Evolutionary conservation across 208 protist genomes (phyloP).

Genomic region (Leishmania aethiopica): DNA sequence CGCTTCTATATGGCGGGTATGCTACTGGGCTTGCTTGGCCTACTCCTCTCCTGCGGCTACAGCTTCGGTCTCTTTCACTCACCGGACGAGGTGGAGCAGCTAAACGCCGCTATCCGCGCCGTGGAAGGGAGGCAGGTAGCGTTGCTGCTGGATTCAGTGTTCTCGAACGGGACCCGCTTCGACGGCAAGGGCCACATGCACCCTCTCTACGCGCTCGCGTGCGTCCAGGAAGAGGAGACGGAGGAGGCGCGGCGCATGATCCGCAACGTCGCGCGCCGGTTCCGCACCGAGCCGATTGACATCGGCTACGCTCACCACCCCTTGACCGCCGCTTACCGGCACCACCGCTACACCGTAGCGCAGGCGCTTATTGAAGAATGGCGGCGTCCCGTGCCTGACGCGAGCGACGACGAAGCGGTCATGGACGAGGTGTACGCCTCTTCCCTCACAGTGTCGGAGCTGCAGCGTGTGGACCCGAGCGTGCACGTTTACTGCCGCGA

Average conservation of each 20-base stretch:
- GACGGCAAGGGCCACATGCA: conserved; percentile 6
- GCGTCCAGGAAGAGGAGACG: conserved; percentile 26
- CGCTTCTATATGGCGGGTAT: conserved; percentile 21
- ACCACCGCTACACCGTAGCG: conserved; percentile 36
- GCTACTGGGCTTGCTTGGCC: conserved; percentile 15
- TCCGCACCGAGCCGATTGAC: conserved; percentile 25
- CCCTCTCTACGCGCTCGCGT: conserved; percentile 30
- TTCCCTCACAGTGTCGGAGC: conserved; percentile 38
- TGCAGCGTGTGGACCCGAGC: conserved; percentile 31
- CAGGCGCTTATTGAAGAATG: conserved; percentile 31
- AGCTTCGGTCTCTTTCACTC: conserved; percentile 1
- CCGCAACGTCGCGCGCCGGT: conserved; percentile 18
- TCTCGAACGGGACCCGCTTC: neutral
- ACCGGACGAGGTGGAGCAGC: conserved; percentile 4
- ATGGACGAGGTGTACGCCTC: conserved; percentile 61
- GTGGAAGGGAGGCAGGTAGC: conserved; percentile 11
- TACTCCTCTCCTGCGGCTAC: conserved; percentile 20
- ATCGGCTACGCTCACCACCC: conserved; percentile 53
- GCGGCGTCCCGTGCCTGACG: neutral
- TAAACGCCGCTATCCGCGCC: conserved; percentile 28
- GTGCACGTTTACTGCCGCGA: conserved; percentile 44
- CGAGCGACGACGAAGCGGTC: neutral
- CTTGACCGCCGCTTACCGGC: conserved; percentile 61
- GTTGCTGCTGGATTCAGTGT: conserved; percentile 10
- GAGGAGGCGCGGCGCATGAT: conserved; percentile 30